Conservation (phyloP, 148 eudicot genomes). For the Polygonum aviculare region DNA sequence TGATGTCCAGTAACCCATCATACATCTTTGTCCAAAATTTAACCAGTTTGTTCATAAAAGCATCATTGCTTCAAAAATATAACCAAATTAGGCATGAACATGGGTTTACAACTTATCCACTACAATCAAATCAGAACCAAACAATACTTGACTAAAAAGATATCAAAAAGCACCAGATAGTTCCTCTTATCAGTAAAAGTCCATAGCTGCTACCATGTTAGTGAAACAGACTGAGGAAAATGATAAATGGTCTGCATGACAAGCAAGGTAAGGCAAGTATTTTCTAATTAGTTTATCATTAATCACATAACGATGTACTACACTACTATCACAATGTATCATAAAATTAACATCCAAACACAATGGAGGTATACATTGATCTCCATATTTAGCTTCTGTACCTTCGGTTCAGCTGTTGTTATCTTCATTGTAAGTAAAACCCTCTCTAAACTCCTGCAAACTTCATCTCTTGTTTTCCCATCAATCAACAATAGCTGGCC, state of each 20-base stretch:
- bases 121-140: neutral
- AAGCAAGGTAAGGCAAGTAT: neutral
- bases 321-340: neutral
- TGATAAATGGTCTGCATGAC: neutral
- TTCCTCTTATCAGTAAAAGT: neutral
- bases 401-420: conserved; percentile 93
- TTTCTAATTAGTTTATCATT: neutral
- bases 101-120: neutral
- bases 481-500: conserved; percentile 85
- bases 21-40: neutral
- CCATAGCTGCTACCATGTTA: neutral
- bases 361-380: neutral
- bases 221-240: neutral
- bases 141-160: neutral
- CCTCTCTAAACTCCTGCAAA: conserved; percentile 76
- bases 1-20: neutral
- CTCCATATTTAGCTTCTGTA: conserved; percentile 12
- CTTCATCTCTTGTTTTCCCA: conserved; percentile 94
- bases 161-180: neutral
- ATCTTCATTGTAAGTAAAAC: conserved; percentile 87
- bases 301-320: neutral
- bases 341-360: neutral
- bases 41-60: neutral
- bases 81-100: neutral
- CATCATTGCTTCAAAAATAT: neutral